Conservation (phyloP, 345 rosid species). For the Bruguiera parviflora region DNA sequence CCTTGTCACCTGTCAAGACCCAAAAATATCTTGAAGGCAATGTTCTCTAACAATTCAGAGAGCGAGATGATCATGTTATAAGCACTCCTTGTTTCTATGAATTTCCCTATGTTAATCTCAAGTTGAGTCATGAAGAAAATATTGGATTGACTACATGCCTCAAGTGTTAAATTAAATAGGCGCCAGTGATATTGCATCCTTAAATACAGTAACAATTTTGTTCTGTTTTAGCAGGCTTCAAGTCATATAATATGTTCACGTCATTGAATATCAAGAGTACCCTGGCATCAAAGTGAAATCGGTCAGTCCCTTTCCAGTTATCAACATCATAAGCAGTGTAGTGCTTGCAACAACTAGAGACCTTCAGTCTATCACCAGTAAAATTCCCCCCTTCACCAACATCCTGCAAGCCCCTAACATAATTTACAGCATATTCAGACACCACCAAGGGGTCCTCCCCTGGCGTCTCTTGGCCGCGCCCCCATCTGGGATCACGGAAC, state of each 20-base stretch:
- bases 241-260: no score
- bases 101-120: no score
- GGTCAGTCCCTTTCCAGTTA: constrained; percentile 74
- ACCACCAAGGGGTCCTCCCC: constrained; percentile 85
- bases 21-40: no score
- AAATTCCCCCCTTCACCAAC: constrained; percentile 36
- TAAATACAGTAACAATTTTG: no score
- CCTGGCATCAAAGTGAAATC: constrained; percentile 78
- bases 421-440: constrained; percentile 68
- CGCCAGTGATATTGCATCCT: no score
- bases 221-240: no score
- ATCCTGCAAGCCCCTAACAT: constrained; percentile 78
- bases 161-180: no score
- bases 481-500: constrained; percentile 88
- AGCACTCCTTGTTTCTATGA: no score
- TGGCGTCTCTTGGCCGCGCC: constrained; percentile 88
- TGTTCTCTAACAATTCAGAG: no score
- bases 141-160: no score
- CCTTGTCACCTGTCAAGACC: constrained; percentile 55
- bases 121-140: no score
- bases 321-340: constrained; percentile 90
- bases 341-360: constrained; percentile 85
- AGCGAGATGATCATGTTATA: no score
- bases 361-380: constrained; percentile 44
- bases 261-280: constrained; percentile 23